Evolutionary conservation across 352 stramenopile species (phyloP).

Genomic region (Pythium periplocum): DNA sequence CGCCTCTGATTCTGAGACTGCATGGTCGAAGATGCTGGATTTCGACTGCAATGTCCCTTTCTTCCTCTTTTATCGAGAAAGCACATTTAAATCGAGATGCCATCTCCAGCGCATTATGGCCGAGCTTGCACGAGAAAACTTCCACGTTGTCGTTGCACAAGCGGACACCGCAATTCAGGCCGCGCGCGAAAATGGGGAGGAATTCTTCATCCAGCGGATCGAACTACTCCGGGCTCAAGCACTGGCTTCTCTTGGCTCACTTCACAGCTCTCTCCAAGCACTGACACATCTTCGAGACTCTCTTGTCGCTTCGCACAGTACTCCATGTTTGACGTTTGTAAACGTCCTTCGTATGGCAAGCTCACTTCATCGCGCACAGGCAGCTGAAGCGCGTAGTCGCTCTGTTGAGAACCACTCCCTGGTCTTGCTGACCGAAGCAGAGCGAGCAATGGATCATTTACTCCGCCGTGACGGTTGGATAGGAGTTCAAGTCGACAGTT

Average conservation of each 20-base stretch:
- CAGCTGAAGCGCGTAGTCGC: slow-evolving; percentile 1
- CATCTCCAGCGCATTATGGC: slow-evolving; percentile 15
- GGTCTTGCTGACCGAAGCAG: slow-evolving; percentile 23
- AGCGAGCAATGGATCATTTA: slow-evolving; percentile 34
- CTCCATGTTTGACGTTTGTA: slow-evolving; percentile 28
- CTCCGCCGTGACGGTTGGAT: slow-evolving; percentile 61
- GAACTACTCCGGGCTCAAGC: slow-evolving; percentile 35
- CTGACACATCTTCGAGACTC: slow-evolving; percentile 24
- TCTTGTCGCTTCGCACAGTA: slow-evolving; percentile 14
- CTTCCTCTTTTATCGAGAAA: background rate
- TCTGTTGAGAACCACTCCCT: background rate
- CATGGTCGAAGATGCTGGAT: too few relatives aligned
- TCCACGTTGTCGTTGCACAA: too few relatives aligned
- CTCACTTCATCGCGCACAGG: slow-evolving; percentile 16
- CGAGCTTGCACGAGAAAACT: too few relatives aligned
- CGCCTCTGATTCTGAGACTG: too few relatives aligned
- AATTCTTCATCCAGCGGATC: slow-evolving; percentile 34
- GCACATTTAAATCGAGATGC: background rate
- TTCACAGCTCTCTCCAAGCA: slow-evolving; percentile 18
- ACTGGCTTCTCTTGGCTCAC: slow-evolving; percentile 30
- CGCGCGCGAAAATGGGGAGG: slow-evolving; percentile 25
- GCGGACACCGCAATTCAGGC: slow-evolving; percentile 31
- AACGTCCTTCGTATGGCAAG: slow-evolving; percentile 31
- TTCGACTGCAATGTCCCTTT: background rate
- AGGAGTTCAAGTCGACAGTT: slow-evolving; percentile 18